Base-by-base conservation (phyloP, 768 basidiomycete genomes). In the Rhizopogon roseolus region DNA sequence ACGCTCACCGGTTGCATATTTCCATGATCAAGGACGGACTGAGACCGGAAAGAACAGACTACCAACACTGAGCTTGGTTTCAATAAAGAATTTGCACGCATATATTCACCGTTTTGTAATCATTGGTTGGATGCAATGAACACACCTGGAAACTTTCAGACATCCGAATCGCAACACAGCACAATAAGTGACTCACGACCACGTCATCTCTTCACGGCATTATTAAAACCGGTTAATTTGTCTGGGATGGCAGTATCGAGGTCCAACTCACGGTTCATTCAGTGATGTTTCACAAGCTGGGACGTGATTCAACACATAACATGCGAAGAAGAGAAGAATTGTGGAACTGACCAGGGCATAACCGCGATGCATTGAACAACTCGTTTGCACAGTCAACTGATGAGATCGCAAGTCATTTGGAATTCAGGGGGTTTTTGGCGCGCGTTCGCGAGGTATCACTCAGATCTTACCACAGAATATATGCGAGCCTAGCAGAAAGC, bases 41-140 rank as follows among this genome's bases (percentile, higher is more conserved):
- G 42, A 93, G 67, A 0, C 91, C 91, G 27, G 91, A 91, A 43
- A 93, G 73, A 54, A 93, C 91, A 17, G 91, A 93, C 90, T 93
- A 58, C 57, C 13, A 29, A 39, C 22, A 22, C 55, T 48, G 57
- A 56, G 19, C 38, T 29, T 11, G 41, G 36, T 28, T 32, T 52
- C 51, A 17, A 32, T 34, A 39, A 52, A 43, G 19, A 43, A 52
- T 13, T 50, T 11, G n/a, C 25, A 36, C 29, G 56, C 54, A 65
- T 72, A 68, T 72, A 77, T 76, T 76, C 69, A 88, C 91, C 46
- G 91, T 93, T 73, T 93, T 93, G 71, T 93, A 93, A 68, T 93
- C 91, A 64, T 93, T 93, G 4, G 90, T 85, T 0, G 91, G 91
- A 61, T 88, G 86, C 16, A 93, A 70, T 2, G 88, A 90, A 71